Conservation (phyloP, 2,329 filamentous ascomycete genomes). For the Fusarium marasasianum region DNA sequence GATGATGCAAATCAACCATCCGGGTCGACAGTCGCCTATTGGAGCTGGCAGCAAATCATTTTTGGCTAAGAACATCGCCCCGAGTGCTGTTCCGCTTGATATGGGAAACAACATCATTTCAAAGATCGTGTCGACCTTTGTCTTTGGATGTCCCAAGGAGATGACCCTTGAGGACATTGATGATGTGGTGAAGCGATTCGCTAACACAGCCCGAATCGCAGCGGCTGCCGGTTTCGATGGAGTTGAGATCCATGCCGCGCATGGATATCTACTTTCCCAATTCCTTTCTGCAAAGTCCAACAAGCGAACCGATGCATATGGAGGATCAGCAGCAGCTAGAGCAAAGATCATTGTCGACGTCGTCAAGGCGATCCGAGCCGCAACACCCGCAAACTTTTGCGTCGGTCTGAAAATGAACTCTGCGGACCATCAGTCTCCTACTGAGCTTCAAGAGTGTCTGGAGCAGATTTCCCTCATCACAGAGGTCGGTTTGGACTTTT, state of each 20-base stretch:
- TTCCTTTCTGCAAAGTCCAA: conserved; percentile 64
- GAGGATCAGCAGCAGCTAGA: conserved; percentile 59
- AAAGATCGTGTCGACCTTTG: conserved; percentile 43
- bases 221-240: conserved; percentile 58
- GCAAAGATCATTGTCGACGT: conserved; percentile 62
- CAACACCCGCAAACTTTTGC: conserved; percentile 53
- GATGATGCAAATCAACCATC: conserved; percentile 59
- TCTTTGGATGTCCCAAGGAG: conserved; percentile 64
- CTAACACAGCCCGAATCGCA: conserved; percentile 59
- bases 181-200: conserved; percentile 62
- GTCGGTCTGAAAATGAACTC: conserved; percentile 66
- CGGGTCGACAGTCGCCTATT: conserved; percentile 55
- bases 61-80: conserved; percentile 53
- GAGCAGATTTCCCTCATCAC: conserved; percentile 65
- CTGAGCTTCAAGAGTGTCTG: conserved; percentile 61
- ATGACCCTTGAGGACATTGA: conserved; percentile 66
- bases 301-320: conserved; percentile 63
- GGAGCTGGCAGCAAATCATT: conserved; percentile 50
- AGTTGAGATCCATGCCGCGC: conserved; percentile 58
- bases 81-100: conserved; percentile 54
- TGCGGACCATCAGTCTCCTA: conserved; percentile 61
- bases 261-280: conserved; percentile 67
- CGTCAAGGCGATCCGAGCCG: conserved; percentile 53
- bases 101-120: conserved; percentile 53
- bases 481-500: conserved; percentile 67